Evolutionary conservation across 208 protist species (phyloP).

Genomic region (Trypanosoma vivax): DNA sequence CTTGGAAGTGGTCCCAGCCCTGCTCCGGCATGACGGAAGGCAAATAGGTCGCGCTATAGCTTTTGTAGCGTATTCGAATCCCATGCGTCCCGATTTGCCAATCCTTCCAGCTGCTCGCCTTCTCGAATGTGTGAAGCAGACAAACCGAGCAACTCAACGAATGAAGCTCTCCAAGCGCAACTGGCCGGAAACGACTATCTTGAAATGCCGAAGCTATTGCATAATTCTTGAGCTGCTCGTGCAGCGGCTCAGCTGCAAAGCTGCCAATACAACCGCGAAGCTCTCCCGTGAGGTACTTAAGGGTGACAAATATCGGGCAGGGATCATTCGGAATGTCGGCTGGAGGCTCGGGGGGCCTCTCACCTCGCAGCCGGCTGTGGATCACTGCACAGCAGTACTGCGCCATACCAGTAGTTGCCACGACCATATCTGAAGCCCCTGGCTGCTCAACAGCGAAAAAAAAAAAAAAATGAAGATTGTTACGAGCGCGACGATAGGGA

Average conservation of each 20-base stretch:
- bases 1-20: conserved; percentile 66
- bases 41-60: conserved; percentile 70
- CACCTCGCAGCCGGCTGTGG: conserved; percentile 25
- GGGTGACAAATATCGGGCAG: conserved; percentile 74
- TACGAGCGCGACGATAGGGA: not conserved
- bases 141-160: conserved; percentile 70
- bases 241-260: conserved; percentile 51
- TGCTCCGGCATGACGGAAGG: conserved; percentile 71
- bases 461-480: not conserved
- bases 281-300: conserved; percentile 41
- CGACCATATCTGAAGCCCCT: conserved; percentile 16
- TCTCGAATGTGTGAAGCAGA: conserved; percentile 78
- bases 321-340: conserved; percentile 50
- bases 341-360: conserved; percentile 29
- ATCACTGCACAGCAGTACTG: conserved; percentile 81
- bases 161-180: conserved; percentile 54
- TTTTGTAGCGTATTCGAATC: conserved; percentile 53
- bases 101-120: conserved; percentile 61
- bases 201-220: conserved; percentile 64
- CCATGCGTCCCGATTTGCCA: conserved; percentile 81
- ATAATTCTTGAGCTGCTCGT: conserved; percentile 61
- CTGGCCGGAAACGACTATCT: conserved; percentile 68
- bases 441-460: not conserved
- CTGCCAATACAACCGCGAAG: conserved; percentile 85
- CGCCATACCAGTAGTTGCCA: conserved; percentile 77